Evolutionary conservation across 768 basidiomycete genomes (phyloP).

Genomic region (Termitomyces sp.): DNA sequence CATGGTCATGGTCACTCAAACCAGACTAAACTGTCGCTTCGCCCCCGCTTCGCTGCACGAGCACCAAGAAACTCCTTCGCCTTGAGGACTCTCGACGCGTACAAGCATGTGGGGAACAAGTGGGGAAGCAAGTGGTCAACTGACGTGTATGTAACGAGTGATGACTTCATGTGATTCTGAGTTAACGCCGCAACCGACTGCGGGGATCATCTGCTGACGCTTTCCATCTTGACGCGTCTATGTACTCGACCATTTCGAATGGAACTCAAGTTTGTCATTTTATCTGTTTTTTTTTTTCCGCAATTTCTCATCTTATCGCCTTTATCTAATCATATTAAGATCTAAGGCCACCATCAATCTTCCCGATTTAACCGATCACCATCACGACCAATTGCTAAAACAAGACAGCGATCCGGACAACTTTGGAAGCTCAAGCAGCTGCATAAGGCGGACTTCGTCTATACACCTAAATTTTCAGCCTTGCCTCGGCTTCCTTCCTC

Average conservation of each 20-base stretch:
- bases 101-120: background rate
- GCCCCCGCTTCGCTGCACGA: background rate
- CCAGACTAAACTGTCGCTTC: too few relatives aligned
- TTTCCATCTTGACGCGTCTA: background rate
- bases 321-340: constrained; percentile 12
- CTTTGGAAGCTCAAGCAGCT: background rate
- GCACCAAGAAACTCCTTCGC: too few relatives aligned
- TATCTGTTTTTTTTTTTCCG: too few relatives aligned
- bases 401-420: background rate
- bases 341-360: constrained; percentile 6
- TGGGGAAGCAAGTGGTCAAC: background rate
- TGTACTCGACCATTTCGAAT: too few relatives aligned
- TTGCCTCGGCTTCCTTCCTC: constrained; percentile 6
- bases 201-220: background rate
- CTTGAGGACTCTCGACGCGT: background rate
- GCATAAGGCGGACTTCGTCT: background rate
- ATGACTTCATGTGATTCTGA: constrained; percentile 12
- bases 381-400: constrained; percentile 16
- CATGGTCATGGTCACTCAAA: too few relatives aligned
- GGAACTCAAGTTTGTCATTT: background rate
- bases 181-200: background rate
- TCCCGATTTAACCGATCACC: constrained; percentile 13
- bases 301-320: background rate
- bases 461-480: constrained; percentile 6
- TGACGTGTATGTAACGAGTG: background rate